Evolutionary conservation across 208 protist genomes (phyloP).

Genomic region (Jaenimonas drosophilae): DNA sequence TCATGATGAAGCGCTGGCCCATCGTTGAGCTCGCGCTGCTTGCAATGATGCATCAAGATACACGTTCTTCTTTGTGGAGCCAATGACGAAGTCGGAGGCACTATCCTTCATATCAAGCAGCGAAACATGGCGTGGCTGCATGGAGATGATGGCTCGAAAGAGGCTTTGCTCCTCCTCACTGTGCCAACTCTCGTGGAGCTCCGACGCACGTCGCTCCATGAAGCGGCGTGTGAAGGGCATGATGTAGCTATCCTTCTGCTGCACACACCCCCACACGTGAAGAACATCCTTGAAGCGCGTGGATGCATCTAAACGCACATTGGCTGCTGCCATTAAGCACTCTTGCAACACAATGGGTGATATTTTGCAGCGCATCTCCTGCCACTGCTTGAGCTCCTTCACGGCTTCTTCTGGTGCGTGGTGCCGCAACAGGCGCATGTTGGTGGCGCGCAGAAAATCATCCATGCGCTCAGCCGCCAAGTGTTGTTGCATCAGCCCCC

Average conservation of each 20-base stretch:
- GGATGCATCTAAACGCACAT: slow-evolving; percentile 11
- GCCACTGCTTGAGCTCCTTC: slow-evolving; percentile 31
- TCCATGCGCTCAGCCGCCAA: slow-evolving; percentile 45
- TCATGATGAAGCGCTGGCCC: not conserved
- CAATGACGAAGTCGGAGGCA: slow-evolving; percentile 72
- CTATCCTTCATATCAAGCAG: slow-evolving; percentile 85
- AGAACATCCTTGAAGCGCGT: slow-evolving; percentile 20
- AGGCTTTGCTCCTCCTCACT: slow-evolving; percentile 14
- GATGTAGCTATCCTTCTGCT: slow-evolving; percentile 65
- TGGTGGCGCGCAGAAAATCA: slow-evolving; percentile 75
- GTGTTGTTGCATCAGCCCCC: slow-evolving; percentile 40
- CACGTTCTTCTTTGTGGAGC: slow-evolving; percentile 63
- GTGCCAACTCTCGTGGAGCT: not conserved
- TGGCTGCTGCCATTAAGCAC: slow-evolving; percentile 56
- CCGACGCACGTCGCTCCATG: slow-evolving; percentile 18
- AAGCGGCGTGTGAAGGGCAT: slow-evolving; percentile 79
- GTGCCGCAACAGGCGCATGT: slow-evolving; percentile 67
- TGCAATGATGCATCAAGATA: slow-evolving; percentile 18
- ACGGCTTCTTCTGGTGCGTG: slow-evolving; percentile 44
- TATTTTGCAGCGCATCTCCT: slow-evolving; percentile 8
- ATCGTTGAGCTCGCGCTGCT: not conserved
- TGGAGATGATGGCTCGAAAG: slow-evolving; percentile 35
- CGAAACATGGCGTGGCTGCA: slow-evolving; percentile 60
- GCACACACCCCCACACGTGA: slow-evolving; percentile 37
- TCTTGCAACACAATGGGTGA: slow-evolving; percentile 84